Evolutionary conservation across 2,329 filamentous ascomycete genomes (phyloP).

Genomic region (Fusarium graminum): DNA sequence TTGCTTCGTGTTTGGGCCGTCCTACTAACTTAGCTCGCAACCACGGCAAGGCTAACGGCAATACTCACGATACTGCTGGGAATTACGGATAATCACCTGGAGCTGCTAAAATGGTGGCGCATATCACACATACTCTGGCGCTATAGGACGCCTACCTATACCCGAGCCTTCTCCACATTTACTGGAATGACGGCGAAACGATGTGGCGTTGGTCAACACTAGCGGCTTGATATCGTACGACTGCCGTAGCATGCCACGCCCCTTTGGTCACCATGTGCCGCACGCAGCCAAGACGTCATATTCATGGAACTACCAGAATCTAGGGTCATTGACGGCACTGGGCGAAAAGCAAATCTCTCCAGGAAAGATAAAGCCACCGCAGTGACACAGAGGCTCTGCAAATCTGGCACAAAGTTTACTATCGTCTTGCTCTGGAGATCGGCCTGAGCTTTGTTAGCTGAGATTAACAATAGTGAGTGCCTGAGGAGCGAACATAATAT

Average conservation of each 20-base stretch:
- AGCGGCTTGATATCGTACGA: conserved; percentile 50
- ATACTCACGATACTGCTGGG: conserved; percentile 11
- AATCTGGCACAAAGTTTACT: conserved; percentile 45
- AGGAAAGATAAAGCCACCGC: conserved; percentile 29
- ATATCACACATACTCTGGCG: conserved; percentile 15
- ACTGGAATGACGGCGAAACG: conserved; percentile 44
- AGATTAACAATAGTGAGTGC: conserved; percentile 22
- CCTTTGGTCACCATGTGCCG: conserved; percentile 46
- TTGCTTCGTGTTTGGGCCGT: not conserved
- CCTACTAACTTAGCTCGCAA: conserved; percentile 3
- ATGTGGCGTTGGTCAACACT: conserved; percentile 40
- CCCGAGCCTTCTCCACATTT: conserved; percentile 31
- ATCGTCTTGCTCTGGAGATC: conserved; percentile 45
- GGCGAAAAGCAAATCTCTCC: conserved; percentile 49
- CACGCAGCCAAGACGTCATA: conserved; percentile 49
- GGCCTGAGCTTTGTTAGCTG: conserved; percentile 42
- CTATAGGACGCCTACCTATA: conserved; percentile 30
- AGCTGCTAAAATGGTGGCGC: not conserved
- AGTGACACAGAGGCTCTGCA: conserved; percentile 30
- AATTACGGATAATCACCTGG: conserved; percentile 11
- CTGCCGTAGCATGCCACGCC: conserved; percentile 48
- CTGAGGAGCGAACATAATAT: conserved; percentile 40
- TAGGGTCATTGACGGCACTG: conserved; percentile 47
- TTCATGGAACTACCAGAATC: conserved; percentile 44
- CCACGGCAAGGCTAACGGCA: conserved; percentile 28